phyloP scores from a whole-genome alignment of 768 basidiomycete genomes.

The Mycena sanguinolenta region DNA sequence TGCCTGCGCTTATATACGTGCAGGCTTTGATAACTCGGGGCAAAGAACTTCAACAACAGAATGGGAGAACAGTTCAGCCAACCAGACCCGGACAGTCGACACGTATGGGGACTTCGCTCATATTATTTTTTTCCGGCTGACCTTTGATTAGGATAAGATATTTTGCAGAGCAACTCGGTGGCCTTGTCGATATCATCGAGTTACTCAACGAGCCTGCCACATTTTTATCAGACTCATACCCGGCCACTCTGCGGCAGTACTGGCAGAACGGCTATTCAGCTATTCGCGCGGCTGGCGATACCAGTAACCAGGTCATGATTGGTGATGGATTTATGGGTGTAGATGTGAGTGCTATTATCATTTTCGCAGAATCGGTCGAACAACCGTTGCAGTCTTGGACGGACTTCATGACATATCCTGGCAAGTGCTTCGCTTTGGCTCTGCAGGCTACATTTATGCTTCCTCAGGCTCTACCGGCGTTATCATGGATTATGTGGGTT shows the following conservation, averaged over 20 bases:
- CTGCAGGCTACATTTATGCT: neutral
- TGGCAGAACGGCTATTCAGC: conserved; percentile 72
- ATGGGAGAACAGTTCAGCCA: conserved; percentile 68
- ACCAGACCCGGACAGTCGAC: conserved; percentile 68
- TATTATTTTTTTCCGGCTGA: neutral
- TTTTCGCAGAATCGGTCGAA: conserved; percentile 12
- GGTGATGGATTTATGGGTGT: conserved; percentile 80
- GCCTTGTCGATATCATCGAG: conserved; percentile 74
- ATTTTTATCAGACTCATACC: conserved; percentile 59
- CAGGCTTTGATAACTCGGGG: conserved; percentile 83
- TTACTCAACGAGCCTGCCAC: conserved; percentile 80
- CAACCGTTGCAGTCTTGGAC: conserved; percentile 62
- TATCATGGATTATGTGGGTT: conserved; percentile 73
- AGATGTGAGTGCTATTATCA: conserved; percentile 47
- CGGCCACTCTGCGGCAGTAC: conserved; percentile 61
- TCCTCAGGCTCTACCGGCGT: conserved; percentile 60
- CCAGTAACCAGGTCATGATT: conserved; percentile 73
- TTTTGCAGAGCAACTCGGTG: conserved; percentile 66
- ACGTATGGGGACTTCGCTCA: conserved; percentile 40
- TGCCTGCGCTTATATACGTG: conserved; percentile 12
- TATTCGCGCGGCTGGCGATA: conserved; percentile 64
- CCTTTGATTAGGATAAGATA: conserved; percentile 52
- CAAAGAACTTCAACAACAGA: conserved; percentile 66
- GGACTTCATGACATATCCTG: conserved; percentile 66
- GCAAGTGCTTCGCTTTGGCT: conserved; percentile 9